Percentiles rank a stretch among this genome's conserved stretches.
These are phyloP conservation scores for Hemileccinum rubropunctum DNA, from an alignment of 768 basidiomycete species.

Conservation along the genomic window DNA sequence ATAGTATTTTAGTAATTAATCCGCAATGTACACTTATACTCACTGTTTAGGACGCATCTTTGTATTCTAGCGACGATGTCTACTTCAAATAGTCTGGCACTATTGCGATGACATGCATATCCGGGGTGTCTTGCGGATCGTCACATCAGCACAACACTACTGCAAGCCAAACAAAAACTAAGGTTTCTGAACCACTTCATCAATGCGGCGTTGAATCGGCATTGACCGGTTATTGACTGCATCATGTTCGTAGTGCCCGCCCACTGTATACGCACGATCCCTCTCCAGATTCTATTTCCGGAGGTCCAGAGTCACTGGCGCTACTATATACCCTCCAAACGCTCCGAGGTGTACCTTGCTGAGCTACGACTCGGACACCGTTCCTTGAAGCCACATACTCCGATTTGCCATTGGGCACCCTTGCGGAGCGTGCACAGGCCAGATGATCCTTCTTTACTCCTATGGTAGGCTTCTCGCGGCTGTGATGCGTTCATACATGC, in stretches of 20 bases:
- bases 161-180: neutral
- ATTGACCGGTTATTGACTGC: slow-evolving; percentile 14
- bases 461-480: slow-evolving; percentile 22
- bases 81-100: neutral
- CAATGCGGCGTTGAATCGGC: slow-evolving; percentile 15
- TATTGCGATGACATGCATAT: neutral
- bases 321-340: slow-evolving; percentile 12
- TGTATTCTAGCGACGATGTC: too few relatives aligned
- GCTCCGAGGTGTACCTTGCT: neutral
- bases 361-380: neutral
- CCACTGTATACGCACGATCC: neutral
- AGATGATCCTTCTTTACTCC: slow-evolving; percentile 12
- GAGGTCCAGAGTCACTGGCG: neutral
- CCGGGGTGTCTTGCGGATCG: neutral
- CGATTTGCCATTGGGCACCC: slow-evolving; percentile 12
- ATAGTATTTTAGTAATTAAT: too few relatives aligned
- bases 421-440: slow-evolving; percentile 2
- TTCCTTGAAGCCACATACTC: neutral
- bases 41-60: too few relatives aligned
- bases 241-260: slow-evolving; percentile 2
- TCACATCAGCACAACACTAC: neutral
- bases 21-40: too few relatives aligned
- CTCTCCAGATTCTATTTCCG: slow-evolving; percentile 2
- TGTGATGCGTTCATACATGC: slow-evolving; percentile 19
- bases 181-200: neutral